Evolutionary conservation across 2,329 filamentous ascomycete species (phyloP), one percentile per base, ranked within the genome.

Genomic region (Ascosphaera apis): DNA sequence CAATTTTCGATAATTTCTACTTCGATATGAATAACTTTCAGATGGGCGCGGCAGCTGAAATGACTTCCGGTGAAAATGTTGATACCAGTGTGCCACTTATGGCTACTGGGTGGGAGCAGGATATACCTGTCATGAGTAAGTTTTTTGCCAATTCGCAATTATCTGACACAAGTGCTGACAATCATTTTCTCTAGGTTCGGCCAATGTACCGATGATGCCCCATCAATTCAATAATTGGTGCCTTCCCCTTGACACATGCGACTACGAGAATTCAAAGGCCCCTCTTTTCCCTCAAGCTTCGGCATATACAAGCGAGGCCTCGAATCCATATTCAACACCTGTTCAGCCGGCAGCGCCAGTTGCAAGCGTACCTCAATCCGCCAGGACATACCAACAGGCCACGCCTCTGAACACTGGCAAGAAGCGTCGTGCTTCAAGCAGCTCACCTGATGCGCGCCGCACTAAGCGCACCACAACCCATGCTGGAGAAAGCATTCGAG

Each of bases 401-500:
- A 25, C 21, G 11, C 21, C 21, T 25, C 11, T 25, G 21, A 25
- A 25, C 6, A 11, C 5, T 25, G 21, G 21, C 6, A 25, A 25
- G 21, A 25, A 25, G 21, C 21, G 21, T 25, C 21, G 21, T 11
- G 21, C 21, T 25, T 11, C 21, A 5, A 25, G 11, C 6, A 11
- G 11, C 6, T 25, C 21, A 5, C 11, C 11, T 6, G 21, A 25
- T 6, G 11, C 21, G 11, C 6, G 21, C 21, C 21, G 21, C 21
- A 25, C 21, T 25, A 25, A 25, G 21, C 21, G 21, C 11, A 6
- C 6, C 21, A 11, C 21, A 25, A 25, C 21, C 5, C 21, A 25
- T 25, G 21, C 6, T 25, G 21, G 11, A 11, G 11, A 5, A 11
- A 25, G 6, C 11, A 11, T 53, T 27, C 57, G 60, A 40, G 67